These are phyloP conservation scores for Ehretia macrophylla DNA, from an alignment of 257 asterid species.

Conservation along the genomic window DNA sequence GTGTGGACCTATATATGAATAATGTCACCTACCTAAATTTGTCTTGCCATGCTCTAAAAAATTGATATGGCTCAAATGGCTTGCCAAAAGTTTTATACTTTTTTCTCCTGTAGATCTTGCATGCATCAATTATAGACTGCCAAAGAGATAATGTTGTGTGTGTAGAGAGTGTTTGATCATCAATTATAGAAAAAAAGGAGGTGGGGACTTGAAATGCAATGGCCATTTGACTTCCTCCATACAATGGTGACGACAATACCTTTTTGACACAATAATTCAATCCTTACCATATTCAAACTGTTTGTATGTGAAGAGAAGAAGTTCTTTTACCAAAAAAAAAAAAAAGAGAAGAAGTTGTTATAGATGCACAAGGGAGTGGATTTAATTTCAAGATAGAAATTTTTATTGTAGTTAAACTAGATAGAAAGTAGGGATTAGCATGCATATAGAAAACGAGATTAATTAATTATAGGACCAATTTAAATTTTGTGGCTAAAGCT, in stretches of 20 bases:
- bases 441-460: too few relatives aligned
- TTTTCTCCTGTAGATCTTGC: neutral
- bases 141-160: neutral
- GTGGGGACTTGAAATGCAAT: slow-evolving; percentile 6
- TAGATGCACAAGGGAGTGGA: too few relatives aligned
- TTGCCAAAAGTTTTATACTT: neutral
- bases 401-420: too few relatives aligned
- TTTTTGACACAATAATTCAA: neutral
- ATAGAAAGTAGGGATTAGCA: too few relatives aligned
- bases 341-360: too few relatives aligned
- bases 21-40: slow-evolving; percentile 6
- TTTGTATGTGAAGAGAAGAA: too few relatives aligned
- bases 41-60: slow-evolving; percentile 5
- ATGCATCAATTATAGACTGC: slow-evolving; percentile 4
- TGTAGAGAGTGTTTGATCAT: neutral
- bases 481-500: too few relatives aligned
- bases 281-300: too few relatives aligned
- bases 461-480: too few relatives aligned
- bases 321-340: too few relatives aligned
- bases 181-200: neutral
- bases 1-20: slow-evolving; percentile 8
- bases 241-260: neutral
- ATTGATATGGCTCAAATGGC: slow-evolving; percentile 1
- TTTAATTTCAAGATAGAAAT: too few relatives aligned
- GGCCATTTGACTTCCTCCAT: neutral